A percentile compares a stretch with the other conserved stretches of the same genome.
These are phyloP conservation scores for Wickerhamiella allomyrinae DNA, from an alignment of 805 yeast species.

Conservation along the genomic window DNA sequence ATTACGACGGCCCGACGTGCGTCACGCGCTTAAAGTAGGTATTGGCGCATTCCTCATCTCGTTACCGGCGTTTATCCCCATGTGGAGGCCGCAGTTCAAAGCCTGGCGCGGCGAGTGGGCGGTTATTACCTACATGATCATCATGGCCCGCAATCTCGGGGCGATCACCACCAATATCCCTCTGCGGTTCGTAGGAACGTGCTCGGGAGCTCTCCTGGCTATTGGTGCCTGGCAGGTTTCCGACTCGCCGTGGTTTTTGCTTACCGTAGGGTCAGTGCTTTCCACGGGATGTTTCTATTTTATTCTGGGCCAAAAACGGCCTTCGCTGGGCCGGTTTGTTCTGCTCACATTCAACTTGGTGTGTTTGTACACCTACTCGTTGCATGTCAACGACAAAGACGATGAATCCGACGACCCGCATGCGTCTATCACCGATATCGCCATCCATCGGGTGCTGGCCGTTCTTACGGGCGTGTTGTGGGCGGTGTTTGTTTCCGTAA, in stretches of 20 bases:
- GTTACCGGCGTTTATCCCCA: slow-evolving; percentile 48
- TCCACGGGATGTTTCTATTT: slow-evolving; percentile 34
- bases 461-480: slow-evolving; percentile 62
- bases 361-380: slow-evolving; percentile 58
- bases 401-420: slow-evolving; percentile 53
- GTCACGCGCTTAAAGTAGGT: slow-evolving; percentile 68
- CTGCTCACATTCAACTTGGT: slow-evolving; percentile 66
- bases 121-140: slow-evolving; percentile 62
- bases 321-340: slow-evolving; percentile 37
- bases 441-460: slow-evolving; percentile 60
- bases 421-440: slow-evolving; percentile 58
- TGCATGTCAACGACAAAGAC: slow-evolving; percentile 41
- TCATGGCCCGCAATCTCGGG: slow-evolving; percentile 75
- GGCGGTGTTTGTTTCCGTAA: slow-evolving; percentile 57
- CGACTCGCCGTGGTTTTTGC: slow-evolving; percentile 38
- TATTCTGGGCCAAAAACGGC: slow-evolving; percentile 36
- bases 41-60: slow-evolving; percentile 58
- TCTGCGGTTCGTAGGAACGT: slow-evolving; percentile 48
- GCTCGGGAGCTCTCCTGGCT: slow-evolving; percentile 54
- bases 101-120: slow-evolving; percentile 79
- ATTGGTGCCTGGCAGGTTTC: slow-evolving; percentile 43
- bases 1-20: slow-evolving; percentile 52
- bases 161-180: slow-evolving; percentile 62
- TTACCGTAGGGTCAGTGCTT: slow-evolving; percentile 32
- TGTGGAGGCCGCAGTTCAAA: slow-evolving; percentile 38